Base-by-base conservation (phyloP, 345 rosid genomes). In the Populus tremula region DNA sequence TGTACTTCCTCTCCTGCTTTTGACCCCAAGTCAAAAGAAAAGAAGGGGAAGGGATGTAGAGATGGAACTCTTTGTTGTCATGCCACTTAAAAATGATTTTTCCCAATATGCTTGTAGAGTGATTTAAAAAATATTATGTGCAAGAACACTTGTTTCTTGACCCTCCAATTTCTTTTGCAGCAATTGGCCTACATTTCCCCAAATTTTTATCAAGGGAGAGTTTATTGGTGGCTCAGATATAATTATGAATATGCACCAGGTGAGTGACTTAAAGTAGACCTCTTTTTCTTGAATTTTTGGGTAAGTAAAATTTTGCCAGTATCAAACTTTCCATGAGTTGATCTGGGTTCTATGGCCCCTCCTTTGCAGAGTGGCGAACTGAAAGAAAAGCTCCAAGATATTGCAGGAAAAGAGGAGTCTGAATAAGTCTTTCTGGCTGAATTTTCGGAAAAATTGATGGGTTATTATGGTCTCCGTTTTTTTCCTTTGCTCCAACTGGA, bases 101-200 rank as follows among this genome's bases (percentile, higher is more conserved):
- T 18, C 6, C 8, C 53, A 31, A 21, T 16, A 38, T 8, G 18
- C 4, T 59, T 14, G n/a, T 2, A 11, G 47, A 63, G 18, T 47
- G 39, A 54, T 35, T 47, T 35, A 17, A 36, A 6, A 14, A 69
- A 74, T 38, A 25, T 4, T 63, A 4, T 47, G 16, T 17, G 27
- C 64, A 16, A 8, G 23, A 29, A 5, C 17, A 33, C 71, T 25
- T 17, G 33, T 39, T 67, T 67, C 41, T 54, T 13, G 56, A 64
- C 14, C 47, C 54, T 11, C 33, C 45, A 10, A 23, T 71, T 79
- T 72, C 17, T 76, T 31, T 47, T 85, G 86, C 88, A 96, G 99
- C 88, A 80, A 84, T 69, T 96, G 99, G 98, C 98, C 99, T 7
- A 96, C 99, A 53, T 96, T 93, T 83, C 99, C 99, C 3, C 98